Percentiles rank a stretch among this genome's conserved stretches.
Evolutionary conservation across 805 yeast genomes (phyloP).

Genomic region (Grigorovia yakushimaensis): DNA sequence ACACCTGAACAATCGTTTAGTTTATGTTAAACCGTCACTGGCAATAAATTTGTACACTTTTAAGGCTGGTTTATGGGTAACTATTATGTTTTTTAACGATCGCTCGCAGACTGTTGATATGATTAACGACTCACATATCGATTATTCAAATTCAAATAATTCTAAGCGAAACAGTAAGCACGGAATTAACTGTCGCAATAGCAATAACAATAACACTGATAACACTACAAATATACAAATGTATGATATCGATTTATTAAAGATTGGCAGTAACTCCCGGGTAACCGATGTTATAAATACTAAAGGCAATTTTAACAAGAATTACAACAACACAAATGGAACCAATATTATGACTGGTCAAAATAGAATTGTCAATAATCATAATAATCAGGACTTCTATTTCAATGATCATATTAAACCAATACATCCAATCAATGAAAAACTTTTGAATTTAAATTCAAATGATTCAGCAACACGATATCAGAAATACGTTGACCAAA

Average conservation of each 20-base stretch:
- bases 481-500: too few relatives aligned
- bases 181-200: neutral
- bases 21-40: too few relatives aligned
- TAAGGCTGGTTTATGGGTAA: neutral
- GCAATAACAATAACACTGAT: neutral
- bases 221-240: too few relatives aligned
- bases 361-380: too few relatives aligned
- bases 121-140: neutral
- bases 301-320: too few relatives aligned
- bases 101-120: neutral
- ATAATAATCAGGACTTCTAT: neutral
- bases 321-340: too few relatives aligned
- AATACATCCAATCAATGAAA: neutral
- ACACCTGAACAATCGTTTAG: neutral
- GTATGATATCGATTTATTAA: too few relatives aligned
- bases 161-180: neutral
- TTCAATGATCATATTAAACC: neutral
- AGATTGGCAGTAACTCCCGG: too few relatives aligned
- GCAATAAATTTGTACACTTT: neutral
- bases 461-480: too few relatives aligned
- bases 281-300: too few relatives aligned
- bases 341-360: too few relatives aligned
- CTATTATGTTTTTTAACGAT: neutral
- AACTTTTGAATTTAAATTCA: neutral
- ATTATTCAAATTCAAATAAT: neutral